A percentile compares a stretch with the other conserved stretches of the same genome.
Evolutionary conservation across 202 grass and related monocot species (phyloP).

Genomic region (Hordeum pubiflorum): DNA sequence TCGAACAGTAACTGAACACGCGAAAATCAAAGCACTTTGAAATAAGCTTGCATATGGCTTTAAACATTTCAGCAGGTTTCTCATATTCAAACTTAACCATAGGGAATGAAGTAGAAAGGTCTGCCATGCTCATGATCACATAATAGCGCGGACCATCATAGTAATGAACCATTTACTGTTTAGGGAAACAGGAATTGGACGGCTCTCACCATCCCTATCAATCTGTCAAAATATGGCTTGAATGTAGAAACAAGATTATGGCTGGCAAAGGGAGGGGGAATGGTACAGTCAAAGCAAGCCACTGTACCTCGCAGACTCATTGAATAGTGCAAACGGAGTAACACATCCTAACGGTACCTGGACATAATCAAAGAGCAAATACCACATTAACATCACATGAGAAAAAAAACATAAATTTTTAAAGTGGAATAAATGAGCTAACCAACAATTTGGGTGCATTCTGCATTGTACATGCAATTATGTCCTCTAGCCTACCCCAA

Average conservation of each 20-base stretch:
- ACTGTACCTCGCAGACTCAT: slow-evolving; percentile 75
- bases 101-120: not conserved
- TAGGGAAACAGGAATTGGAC: not conserved
- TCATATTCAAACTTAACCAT: not conserved
- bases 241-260: slow-evolving; percentile 8
- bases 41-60: not conserved
- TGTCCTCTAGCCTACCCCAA: not conserved
- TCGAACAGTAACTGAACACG: not conserved
- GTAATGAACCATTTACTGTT: not conserved
- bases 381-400: not conserved
- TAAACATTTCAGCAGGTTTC: not conserved
- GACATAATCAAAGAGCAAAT: slow-evolving; percentile 20
- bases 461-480: not conserved
- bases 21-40: not conserved
- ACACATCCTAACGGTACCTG: slow-evolving; percentile 89
- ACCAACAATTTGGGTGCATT: not conserved
- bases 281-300: slow-evolving; percentile 19
- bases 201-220: not conserved
- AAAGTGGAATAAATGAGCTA: not conserved
- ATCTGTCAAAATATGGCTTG: not conserved
- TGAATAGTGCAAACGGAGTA: slow-evolving; percentile 89
- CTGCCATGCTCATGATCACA: not conserved
- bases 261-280: not conserved
- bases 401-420: not conserved
- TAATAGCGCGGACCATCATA: not conserved